A percentile compares a stretch with the other conserved stretches of the same genome.
phyloP scores from a whole-genome alignment of 2,329 filamentous ascomycete genomes.

The Fonsecaea monophora region DNA sequence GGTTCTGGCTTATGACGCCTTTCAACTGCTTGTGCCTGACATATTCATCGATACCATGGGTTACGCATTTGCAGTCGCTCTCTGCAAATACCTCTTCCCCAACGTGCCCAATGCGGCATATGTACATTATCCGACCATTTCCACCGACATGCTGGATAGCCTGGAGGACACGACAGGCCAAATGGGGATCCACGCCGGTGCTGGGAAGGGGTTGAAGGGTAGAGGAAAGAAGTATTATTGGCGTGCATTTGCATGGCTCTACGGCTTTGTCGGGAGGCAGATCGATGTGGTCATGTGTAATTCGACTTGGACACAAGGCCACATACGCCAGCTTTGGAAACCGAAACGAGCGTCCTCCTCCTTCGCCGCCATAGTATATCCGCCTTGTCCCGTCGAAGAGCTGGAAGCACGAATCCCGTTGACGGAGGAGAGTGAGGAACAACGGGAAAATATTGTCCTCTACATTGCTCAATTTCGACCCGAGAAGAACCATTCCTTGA shows the following conservation, averaged over 20 bases:
- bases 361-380: slow-evolving; percentile 80
- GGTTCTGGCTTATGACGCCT: slow-evolving; percentile 87
- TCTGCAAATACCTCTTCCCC: slow-evolving; percentile 82
- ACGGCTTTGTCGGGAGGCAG: slow-evolving; percentile 80
- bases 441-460: slow-evolving; percentile 74
- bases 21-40: slow-evolving; percentile 88
- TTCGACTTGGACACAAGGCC: slow-evolving; percentile 87
- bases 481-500: slow-evolving; percentile 92
- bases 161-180: slow-evolving; percentile 70
- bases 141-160: slow-evolving; percentile 92
- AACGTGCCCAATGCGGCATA: slow-evolving; percentile 86
- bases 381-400: slow-evolving; percentile 88
- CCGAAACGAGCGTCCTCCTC: slow-evolving; percentile 53
- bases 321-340: slow-evolving; percentile 80
- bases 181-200: slow-evolving; percentile 82
- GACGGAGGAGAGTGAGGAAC: slow-evolving; percentile 64
- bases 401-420: slow-evolving; percentile 77
- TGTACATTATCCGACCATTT: slow-evolving; percentile 97
- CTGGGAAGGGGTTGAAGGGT: slow-evolving; percentile 75
- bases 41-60: slow-evolving; percentile 98
- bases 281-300: slow-evolving; percentile 98
- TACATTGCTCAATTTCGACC: slow-evolving; percentile 98
- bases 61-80: slow-evolving; percentile 86
- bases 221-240: slow-evolving; percentile 81
- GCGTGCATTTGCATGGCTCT: slow-evolving; percentile 80